These are phyloP conservation scores for Spongiforma sp. DNA, from an alignment of 1,284 basidiomycete genomes.

Conservation along the genomic window DNA sequence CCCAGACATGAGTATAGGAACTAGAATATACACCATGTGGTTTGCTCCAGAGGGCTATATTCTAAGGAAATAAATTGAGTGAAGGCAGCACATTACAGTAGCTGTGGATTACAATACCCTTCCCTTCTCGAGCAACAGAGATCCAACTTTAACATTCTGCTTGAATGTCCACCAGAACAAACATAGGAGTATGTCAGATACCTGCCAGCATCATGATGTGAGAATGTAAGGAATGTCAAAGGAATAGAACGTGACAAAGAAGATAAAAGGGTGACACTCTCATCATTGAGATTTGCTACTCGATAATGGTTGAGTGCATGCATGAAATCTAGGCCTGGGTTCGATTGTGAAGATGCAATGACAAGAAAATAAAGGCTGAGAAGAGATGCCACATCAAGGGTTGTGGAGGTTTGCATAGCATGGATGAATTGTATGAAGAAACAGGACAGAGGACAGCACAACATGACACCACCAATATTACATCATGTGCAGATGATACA, in stretches of 20 bases:
- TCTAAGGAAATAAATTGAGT: background rate
- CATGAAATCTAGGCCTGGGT: background rate
- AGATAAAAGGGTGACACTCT: background rate
- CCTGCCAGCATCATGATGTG: background rate
- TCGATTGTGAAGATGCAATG: background rate
- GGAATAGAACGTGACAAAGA: background rate
- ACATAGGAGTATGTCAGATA: background rate
- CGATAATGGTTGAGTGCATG: background rate
- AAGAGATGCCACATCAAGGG: background rate
- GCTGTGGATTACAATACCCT: too few species aligned
- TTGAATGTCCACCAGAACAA: background rate
- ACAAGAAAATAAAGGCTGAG: background rate
- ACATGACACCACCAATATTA: too few species aligned
- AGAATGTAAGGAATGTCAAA: background rate
- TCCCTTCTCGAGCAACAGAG: too few species aligned
- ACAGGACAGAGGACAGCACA: too few species aligned
- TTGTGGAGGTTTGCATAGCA: too few species aligned
- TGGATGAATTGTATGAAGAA: too few species aligned
- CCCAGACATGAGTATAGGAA: background rate
- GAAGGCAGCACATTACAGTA: too few species aligned
- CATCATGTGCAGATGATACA: too few species aligned
- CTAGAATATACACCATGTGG: conserved; percentile 8
- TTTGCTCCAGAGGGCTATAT: conserved; percentile 5
- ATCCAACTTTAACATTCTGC: too few species aligned
- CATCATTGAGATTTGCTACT: background rate